These are phyloP conservation scores for Cicer yamashitae DNA, from an alignment of 306 rosid genomes.

Conservation along the genomic window DNA sequence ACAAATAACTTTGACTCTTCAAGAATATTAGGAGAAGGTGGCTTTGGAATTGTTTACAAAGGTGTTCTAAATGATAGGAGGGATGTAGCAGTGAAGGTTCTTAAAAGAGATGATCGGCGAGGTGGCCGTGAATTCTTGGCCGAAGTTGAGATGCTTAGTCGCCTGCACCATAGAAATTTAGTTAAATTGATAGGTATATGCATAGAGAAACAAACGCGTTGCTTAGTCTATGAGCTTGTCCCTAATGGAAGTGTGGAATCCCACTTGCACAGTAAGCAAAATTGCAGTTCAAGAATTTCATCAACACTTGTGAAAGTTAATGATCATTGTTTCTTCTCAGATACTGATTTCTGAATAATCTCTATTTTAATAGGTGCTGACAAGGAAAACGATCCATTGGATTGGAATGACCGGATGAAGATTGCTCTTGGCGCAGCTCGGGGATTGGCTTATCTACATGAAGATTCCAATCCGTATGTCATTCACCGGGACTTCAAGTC, in stretches of 20 bases:
- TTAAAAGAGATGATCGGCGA: slow-evolving; percentile 82
- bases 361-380: slow-evolving; percentile 67
- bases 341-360: slow-evolving; percentile 32
- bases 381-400: slow-evolving; percentile 80
- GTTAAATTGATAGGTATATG: slow-evolving; percentile 88
- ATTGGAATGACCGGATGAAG: slow-evolving; percentile 90
- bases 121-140: slow-evolving; percentile 96
- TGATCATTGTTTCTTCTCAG: slow-evolving; percentile 14
- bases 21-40: slow-evolving; percentile 98
- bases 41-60: slow-evolving; percentile 88
- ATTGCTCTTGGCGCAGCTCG: slow-evolving; percentile 97
- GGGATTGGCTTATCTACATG: slow-evolving; percentile 91
- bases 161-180: slow-evolving; percentile 92
- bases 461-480: slow-evolving; percentile 95
- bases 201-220: slow-evolving; percentile 78
- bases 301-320: slow-evolving; percentile 28
- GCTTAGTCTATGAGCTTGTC: slow-evolving; percentile 91
- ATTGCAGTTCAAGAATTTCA: slow-evolving; percentile 33
- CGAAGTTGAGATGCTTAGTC: slow-evolving; percentile 98
- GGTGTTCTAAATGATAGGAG: slow-evolving; percentile 83
- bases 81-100: slow-evolving; percentile 90
- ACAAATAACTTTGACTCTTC: slow-evolving; percentile 78
- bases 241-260: slow-evolving; percentile 98
- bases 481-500: slow-evolving; percentile 96
- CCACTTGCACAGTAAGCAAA: slow-evolving; percentile 81